These are phyloP conservation scores for Miamiensis avidus DNA, from an alignment of 169 alveolate species.

Conservation along the genomic window DNA sequence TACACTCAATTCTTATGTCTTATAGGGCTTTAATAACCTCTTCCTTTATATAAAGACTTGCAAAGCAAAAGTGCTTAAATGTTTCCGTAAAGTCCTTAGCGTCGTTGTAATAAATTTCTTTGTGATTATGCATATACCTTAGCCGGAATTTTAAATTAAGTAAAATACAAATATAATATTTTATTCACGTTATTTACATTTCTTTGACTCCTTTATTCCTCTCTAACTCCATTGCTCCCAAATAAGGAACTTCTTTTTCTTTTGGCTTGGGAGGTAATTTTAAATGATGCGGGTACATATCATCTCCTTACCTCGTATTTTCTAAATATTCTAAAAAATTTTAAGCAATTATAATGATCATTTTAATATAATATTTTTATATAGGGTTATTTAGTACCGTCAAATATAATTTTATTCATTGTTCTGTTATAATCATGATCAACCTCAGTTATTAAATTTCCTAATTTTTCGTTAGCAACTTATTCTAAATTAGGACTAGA, in stretches of 20 bases:
- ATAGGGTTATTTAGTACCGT: constrained; percentile 75
- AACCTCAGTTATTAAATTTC: constrained; percentile 78
- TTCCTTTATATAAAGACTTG: constrained; percentile 84
- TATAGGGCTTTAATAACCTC: constrained; percentile 89
- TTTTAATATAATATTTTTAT: constrained; percentile 28
- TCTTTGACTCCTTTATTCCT: constrained; percentile 36
- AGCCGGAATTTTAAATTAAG: no score
- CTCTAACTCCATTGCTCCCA: constrained; percentile 40
- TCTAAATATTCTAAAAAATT: neutral
- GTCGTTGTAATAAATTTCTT: constrained; percentile 20
- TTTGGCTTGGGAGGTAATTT: constrained; percentile 34
- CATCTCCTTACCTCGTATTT: constrained; percentile 2
- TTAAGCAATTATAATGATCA: no score
- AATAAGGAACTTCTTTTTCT: constrained; percentile 31
- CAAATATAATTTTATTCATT: constrained; percentile 90
- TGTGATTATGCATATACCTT: no score
- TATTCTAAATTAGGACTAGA: constrained; percentile 26
- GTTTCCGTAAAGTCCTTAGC: constrained; percentile 81
- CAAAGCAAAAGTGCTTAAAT: constrained; percentile 85
- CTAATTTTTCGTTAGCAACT: constrained; percentile 5
- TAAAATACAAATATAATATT: no score
- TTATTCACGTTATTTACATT: constrained; percentile 16
- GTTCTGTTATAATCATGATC: constrained; percentile 88
- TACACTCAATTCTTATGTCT: constrained; percentile 86
- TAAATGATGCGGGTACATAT: constrained; percentile 27